Conservation (phyloP, 306 rosid species). For the Vachellia pachyceras region DNA sequence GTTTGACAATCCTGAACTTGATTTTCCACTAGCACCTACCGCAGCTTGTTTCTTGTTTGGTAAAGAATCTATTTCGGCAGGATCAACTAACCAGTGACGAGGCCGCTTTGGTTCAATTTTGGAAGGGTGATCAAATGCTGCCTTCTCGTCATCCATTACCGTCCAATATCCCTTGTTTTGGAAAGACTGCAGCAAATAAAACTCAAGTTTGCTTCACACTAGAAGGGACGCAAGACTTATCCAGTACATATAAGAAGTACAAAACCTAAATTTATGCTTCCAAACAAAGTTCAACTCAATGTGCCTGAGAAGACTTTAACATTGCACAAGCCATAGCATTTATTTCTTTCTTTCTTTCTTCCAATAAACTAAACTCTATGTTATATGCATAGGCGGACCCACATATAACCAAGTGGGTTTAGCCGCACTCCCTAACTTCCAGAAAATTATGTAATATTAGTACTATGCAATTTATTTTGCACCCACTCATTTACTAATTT, state of each 20-base stretch:
- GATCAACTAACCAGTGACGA: constrained; percentile 77
- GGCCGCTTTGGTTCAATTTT: constrained; percentile 74
- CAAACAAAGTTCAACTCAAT: neutral
- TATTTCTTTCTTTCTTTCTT: neutral
- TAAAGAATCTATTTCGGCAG: constrained; percentile 60
- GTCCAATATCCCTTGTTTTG: constrained; percentile 78
- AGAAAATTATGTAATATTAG: too few relatives aligned
- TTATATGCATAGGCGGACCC: too few relatives aligned
- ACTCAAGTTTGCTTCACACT: neutral
- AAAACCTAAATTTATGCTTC: neutral
- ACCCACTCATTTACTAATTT: too few relatives aligned
- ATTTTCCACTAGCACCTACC: constrained; percentile 59
- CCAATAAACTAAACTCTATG: neutral
- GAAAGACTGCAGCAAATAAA: constrained; percentile 48
- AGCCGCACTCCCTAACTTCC: too few relatives aligned
- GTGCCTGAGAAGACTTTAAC: neutral
- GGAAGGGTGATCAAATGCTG: constrained; percentile 56
- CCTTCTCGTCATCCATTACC: constrained; percentile 62
- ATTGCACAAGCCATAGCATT: neutral
- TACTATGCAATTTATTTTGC: too few relatives aligned
- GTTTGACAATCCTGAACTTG: constrained; percentile 62
- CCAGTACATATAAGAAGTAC: neutral
- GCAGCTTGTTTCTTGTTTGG: constrained; percentile 78
- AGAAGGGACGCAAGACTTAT: neutral
- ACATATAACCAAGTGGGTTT: too few relatives aligned